Percentiles rank a stretch among this genome's conserved stretches.
phyloP scores from a whole-genome alignment of 345 rosid species.

The Geranium rotundifolium region DNA sequence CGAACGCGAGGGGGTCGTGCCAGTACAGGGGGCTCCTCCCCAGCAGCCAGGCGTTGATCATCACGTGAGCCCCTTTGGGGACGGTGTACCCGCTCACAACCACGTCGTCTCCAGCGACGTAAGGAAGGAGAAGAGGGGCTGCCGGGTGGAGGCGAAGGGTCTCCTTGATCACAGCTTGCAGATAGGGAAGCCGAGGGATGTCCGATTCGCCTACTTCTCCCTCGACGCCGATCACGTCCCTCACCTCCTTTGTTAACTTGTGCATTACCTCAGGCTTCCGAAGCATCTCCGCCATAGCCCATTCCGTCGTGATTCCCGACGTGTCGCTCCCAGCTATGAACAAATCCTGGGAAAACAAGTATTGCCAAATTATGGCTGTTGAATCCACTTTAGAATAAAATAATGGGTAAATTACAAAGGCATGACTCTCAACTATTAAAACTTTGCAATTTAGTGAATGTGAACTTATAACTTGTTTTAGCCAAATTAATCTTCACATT shows the following conservation, averaged over 20 bases:
- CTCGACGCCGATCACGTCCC: neutral
- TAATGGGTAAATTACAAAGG: too few species aligned
- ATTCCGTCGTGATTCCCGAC: neutral
- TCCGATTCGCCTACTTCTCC: slow-evolving; percentile 4
- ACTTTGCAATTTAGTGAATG: too few species aligned
- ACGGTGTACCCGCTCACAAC: slow-evolving; percentile 15
- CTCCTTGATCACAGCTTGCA: slow-evolving; percentile 18
- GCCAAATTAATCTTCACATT: too few species aligned
- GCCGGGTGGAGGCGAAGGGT: slow-evolving; percentile 25
- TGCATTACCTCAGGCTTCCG: neutral
- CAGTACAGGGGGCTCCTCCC: slow-evolving; percentile 13
- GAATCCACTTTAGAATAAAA: too few species aligned
- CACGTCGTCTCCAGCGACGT: slow-evolving; percentile 8
- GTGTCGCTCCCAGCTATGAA: neutral
- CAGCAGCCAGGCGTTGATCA: slow-evolving; percentile 19
- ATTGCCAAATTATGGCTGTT: too few species aligned
- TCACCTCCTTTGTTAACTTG: neutral
- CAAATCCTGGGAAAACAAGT: too few species aligned
- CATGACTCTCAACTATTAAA: too few species aligned
- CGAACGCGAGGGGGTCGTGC: slow-evolving; percentile 13
- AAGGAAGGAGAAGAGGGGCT: slow-evolving; percentile 15
- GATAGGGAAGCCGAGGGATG: slow-evolving; percentile 12
- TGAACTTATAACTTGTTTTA: too few species aligned
- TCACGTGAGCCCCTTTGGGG: slow-evolving; percentile 15
- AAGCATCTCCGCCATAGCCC: neutral